Percentiles rank a stretch among this genome's conserved stretches.
These are phyloP conservation scores for Aspergillus viridinutans DNA, from an alignment of 2,329 filamentous ascomycete genomes.

Conservation along the genomic window DNA sequence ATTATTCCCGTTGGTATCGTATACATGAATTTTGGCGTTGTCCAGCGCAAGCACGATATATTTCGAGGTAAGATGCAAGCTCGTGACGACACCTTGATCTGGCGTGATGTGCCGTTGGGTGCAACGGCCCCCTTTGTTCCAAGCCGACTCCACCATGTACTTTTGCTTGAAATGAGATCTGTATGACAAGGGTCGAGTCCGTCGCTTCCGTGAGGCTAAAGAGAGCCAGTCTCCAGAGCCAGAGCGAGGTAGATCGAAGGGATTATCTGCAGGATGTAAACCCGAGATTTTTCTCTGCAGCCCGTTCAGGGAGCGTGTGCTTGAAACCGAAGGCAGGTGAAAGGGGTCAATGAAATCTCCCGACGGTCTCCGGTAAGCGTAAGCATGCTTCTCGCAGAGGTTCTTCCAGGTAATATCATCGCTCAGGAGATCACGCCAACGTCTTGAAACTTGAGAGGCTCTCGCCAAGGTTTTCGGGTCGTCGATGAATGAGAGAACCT, in stretches of 20 bases:
- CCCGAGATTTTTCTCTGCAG: constrained; percentile 23
- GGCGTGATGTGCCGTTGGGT: constrained; percentile 86
- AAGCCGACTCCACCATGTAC: constrained; percentile 95
- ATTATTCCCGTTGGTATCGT: constrained; percentile 83
- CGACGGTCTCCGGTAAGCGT: constrained; percentile 68
- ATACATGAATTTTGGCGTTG: constrained; percentile 98
- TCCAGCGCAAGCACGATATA: constrained; percentile 97
- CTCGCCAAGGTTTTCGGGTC: constrained; percentile 90
- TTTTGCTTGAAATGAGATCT: constrained; percentile 97
- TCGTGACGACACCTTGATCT: constrained; percentile 95
- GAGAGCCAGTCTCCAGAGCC: constrained; percentile 31
- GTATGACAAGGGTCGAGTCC: constrained; percentile 72
- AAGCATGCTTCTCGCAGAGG: constrained; percentile 92
- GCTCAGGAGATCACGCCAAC: constrained; percentile 88
- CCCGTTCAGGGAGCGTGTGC: constrained; percentile 17
- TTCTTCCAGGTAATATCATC: constrained; percentile 99
- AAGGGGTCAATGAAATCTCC: constrained; percentile 38
- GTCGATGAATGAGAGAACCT: constrained; percentile 96
- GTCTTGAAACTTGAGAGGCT: constrained; percentile 90
- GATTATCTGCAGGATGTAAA: constrained; percentile 43
- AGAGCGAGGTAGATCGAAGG: constrained; percentile 43
- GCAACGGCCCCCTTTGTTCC: constrained; percentile 85
- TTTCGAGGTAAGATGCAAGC: constrained; percentile 85
- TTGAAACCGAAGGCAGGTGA: constrained; percentile 20
- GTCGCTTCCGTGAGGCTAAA: constrained; percentile 40